Base-by-base conservation (phyloP, 2,329 filamentous ascomycete genomes). In the Mycosphaerella sp. region DNA sequence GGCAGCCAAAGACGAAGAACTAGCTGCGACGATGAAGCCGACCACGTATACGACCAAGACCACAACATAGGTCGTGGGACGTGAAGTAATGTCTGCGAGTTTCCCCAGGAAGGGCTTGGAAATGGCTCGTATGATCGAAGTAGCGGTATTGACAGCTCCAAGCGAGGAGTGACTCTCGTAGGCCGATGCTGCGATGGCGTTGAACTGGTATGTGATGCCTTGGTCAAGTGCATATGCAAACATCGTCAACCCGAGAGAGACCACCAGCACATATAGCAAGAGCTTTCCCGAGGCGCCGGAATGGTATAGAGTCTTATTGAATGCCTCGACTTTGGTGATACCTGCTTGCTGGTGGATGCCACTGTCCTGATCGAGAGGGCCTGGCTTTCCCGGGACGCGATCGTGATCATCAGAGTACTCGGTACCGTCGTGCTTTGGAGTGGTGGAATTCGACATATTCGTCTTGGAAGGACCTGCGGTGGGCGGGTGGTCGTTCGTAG, bases 31-130 rank as follows among this genome's bases (percentile, higher is more conserved):
- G 2, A 44, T 43, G 18, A 54, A 54, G 1, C 44, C 52, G 12
- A 63, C 47, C 12, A 59, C 57, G 35, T 66, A 66, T 44, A 65
- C 59, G 44, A 65, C 55, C 5, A 73, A 64, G 12, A 72, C 64
- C 2, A 73, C 59, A 7, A 70, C 61, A 41, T 73, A 73, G 5
- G 70, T 60, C 1, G 57, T 62, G 3, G 62, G 62, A 7, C 62
- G 59, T 12, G 54, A 59, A 0, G 62, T 64, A 34, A 66, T 63
- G 39, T 51, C 52, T 14, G 48, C 44, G 10, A 54, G 39, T 25
- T 51, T 54, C 4, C 46, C 52, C 9, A 54, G 40, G 40, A 54
- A 54, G 1, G 48, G 52, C 17, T 54, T 54, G 6, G 52, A 51
- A 28, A 54, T 49, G n/a, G 52, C 43, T 4, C 52, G 48, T 28